A percentile compares a stretch with the other conserved stretches of the same genome.
These are phyloP conservation scores for Penicillium sp. DNA, from an alignment of 2,329 filamentous ascomycete genomes.

Conservation along the genomic window DNA sequence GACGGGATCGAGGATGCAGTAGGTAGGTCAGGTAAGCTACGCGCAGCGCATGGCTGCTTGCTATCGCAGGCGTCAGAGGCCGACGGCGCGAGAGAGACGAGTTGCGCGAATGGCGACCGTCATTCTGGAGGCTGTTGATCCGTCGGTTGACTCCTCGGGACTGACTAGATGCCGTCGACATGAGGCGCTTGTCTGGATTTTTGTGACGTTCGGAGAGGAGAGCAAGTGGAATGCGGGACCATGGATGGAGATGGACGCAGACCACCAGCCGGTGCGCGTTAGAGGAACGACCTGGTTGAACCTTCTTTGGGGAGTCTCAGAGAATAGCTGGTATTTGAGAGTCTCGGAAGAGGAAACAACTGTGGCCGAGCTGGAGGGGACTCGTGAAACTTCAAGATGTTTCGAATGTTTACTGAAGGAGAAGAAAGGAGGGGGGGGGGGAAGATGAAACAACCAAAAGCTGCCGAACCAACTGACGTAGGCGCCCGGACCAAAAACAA, in stretches of 20 bases:
- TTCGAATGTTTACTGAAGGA: conserved; percentile 21
- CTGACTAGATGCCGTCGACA: conserved; percentile 53
- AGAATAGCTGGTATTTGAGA: neutral
- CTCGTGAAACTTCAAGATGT: conserved; percentile 7
- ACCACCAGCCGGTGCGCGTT: conserved; percentile 28
- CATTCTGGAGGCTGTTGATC: conserved; percentile 52
- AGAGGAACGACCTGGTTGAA: conserved; percentile 4
- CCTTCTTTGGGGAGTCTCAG: conserved; percentile 3
- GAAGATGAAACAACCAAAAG: conserved; percentile 27
- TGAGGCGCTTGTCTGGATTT: conserved; percentile 36
- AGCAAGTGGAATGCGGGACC: conserved; percentile 39
- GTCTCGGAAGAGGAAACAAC: conserved; percentile 3
- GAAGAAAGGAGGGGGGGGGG: conserved; percentile 21
- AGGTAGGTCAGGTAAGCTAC: conserved; percentile 91
- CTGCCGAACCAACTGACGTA: conserved; percentile 30
- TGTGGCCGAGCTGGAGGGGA: conserved; percentile 18
- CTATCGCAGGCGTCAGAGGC: conserved; percentile 67
- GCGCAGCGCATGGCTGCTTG: conserved; percentile 87
- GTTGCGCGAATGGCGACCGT: conserved; percentile 47
- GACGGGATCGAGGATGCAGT: conserved; percentile 84
- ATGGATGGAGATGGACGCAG: conserved; percentile 35
- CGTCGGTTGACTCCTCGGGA: conserved; percentile 52
- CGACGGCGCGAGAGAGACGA: conserved; percentile 49
- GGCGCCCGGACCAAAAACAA: conserved; percentile 28
- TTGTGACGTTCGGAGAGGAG: conserved; percentile 29